Percentiles rank a stretch among this genome's conserved stretches.
These are phyloP conservation scores for Lactifluus rugatus DNA, from an alignment of 768 basidiomycete species.

Conservation along the genomic window DNA sequence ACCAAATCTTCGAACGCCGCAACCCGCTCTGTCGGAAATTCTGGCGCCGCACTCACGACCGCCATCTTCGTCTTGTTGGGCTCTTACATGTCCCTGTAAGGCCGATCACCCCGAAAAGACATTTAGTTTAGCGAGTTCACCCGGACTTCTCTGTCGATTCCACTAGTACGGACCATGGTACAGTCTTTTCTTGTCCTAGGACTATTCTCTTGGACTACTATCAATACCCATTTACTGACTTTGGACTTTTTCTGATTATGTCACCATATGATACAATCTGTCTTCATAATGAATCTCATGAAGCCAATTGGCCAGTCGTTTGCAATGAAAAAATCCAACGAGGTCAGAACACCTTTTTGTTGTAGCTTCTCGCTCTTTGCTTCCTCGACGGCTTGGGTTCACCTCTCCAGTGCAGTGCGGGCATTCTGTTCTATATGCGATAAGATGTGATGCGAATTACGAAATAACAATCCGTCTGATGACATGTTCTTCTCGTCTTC, in stretches of 20 bases:
- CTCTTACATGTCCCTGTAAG: slow-evolving; percentile 5
- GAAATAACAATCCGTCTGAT: too few species aligned
- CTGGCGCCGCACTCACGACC: background rate
- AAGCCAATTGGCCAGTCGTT: too few species aligned
- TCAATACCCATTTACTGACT: background rate
- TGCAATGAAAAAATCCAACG: too few species aligned
- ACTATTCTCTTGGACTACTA: background rate
- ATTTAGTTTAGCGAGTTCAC: background rate
- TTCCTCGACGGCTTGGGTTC: too few species aligned
- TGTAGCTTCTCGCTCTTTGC: too few species aligned
- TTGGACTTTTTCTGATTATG: background rate
- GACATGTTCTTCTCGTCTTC: too few species aligned
- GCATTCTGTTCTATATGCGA: too few species aligned
- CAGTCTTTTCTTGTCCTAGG: background rate
- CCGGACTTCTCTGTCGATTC: background rate
- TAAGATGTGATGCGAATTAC: too few species aligned
- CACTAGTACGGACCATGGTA: background rate
- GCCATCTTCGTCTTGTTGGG: background rate
- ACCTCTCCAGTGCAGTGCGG: too few species aligned
- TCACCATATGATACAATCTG: background rate
- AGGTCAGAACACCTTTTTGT: too few species aligned
- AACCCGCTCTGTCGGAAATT: background rate
- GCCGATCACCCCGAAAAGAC: background rate
- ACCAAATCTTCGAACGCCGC: background rate
- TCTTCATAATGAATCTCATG: too few species aligned